Conservation (phyloP, 768 basidiomycete species). For the Trametes gibbosa region DNA sequence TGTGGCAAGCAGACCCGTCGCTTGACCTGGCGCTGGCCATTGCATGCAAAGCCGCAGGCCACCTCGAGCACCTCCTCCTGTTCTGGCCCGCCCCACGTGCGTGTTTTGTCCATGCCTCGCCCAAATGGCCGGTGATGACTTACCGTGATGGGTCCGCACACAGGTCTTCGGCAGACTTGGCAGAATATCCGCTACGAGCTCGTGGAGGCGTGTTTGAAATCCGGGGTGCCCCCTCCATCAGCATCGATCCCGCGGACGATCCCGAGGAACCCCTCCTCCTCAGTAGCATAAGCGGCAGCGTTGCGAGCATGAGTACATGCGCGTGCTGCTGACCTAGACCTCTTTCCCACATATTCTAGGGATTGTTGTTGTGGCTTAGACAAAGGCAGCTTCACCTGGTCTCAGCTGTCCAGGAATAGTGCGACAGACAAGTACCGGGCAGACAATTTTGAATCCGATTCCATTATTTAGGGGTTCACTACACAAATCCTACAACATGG, state of each 20-base stretch:
- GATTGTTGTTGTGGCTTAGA: not conserved
- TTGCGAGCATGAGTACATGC: not conserved
- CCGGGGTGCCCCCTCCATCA: constrained; percentile 4
- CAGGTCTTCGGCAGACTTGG: constrained; percentile 7
- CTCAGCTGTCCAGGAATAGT: too few species aligned
- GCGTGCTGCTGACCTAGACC: not conserved
- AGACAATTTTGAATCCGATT: too few species aligned
- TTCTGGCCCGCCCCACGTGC: constrained; percentile 13
- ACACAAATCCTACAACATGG: not conserved
- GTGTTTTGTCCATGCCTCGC: not conserved
- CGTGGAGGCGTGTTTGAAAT: constrained; percentile 4
- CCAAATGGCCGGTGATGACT: not conserved
- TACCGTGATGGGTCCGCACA: not conserved
- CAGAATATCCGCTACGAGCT: constrained; percentile 2
- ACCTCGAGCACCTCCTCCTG: constrained; percentile 7
- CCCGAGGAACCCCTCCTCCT: not conserved
- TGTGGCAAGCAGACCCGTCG: constrained; percentile 8
- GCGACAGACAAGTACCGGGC: too few species aligned
- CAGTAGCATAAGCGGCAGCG: not conserved
- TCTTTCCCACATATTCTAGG: not conserved
- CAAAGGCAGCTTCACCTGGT: too few species aligned
- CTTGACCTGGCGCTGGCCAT: not conserved
- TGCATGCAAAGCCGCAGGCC: not conserved
- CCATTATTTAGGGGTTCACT: not conserved
- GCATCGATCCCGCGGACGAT: not conserved